Evolutionary conservation across 495 filamentous ascomycete genomes (phyloP).

Genomic region (Tuber umbilicatum): DNA sequence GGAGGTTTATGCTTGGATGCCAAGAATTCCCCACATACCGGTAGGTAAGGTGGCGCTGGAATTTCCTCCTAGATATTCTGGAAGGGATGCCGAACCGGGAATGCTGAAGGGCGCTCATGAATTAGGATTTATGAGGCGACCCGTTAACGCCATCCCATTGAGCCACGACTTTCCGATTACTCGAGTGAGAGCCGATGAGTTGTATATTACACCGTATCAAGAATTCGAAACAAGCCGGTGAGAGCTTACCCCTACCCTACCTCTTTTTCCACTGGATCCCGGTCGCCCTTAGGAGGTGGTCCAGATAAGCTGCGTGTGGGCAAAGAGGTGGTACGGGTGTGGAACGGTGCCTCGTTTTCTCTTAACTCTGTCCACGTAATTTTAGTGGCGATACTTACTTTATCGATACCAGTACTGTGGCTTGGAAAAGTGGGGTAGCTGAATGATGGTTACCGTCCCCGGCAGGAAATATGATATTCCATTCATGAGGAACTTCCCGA

Average conservation of each 20-base stretch:
- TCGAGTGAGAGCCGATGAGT: constrained; percentile 5
- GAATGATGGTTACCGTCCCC: neutral
- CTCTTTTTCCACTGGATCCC: neutral
- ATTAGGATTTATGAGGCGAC: neutral
- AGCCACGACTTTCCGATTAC: neutral
- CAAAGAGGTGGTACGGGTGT: neutral
- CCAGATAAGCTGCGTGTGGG: neutral
- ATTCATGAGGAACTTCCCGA: neutral
- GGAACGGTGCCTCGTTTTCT: neutral
- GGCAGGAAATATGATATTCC: neutral
- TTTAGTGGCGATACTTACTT: neutral
- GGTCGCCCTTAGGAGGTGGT: neutral
- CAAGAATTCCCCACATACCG: neutral
- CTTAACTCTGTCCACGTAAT: neutral
- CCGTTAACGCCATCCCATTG: neutral
- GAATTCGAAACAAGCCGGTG: neutral
- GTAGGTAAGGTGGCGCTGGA: neutral
- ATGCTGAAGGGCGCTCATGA: neutral
- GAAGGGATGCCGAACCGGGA: neutral
- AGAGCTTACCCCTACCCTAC: neutral
- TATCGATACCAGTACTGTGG: neutral
- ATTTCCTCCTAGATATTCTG: neutral
- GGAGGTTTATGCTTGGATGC: neutral
- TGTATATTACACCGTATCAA: neutral
- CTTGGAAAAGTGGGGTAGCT: neutral